Evolutionary conservation across 768 basidiomycete species (phyloP).

Genomic region (Tephrocybe rancida): DNA sequence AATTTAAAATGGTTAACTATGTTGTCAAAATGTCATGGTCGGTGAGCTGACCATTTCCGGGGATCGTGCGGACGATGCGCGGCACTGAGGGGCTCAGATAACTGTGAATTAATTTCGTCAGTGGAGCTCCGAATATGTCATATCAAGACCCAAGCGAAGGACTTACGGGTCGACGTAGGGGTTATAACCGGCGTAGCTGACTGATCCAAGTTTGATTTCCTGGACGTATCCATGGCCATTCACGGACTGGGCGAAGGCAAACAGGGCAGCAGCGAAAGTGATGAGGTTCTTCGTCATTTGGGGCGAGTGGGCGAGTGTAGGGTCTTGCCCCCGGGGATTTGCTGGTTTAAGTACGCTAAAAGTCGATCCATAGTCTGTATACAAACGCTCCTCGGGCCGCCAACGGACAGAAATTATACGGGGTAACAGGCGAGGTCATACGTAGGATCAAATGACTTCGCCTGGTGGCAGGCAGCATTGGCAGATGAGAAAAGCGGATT

Average conservation of each 20-base stretch:
- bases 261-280: constrained; percentile 12
- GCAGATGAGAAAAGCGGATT: not conserved
- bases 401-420: not conserved
- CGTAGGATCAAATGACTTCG: constrained; percentile 13
- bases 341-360: not conserved
- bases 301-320: not conserved
- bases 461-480: not conserved
- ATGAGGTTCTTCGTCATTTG: constrained; percentile 7
- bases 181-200: constrained; percentile 35
- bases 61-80: constrained; percentile 39
- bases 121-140: not conserved
- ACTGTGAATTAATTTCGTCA: constrained; percentile 7
- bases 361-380: not conserved
- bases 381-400: not conserved
- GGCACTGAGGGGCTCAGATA: constrained; percentile 33
- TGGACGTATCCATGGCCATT: constrained; percentile 40
- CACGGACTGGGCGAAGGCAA: constrained; percentile 17
- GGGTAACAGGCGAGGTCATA: constrained; percentile 1
- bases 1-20: not conserved
- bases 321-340: not conserved
- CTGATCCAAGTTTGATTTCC: constrained; percentile 34
- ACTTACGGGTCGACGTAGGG: constrained; percentile 38
- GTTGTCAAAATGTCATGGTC: not conserved
- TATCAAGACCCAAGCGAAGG: not conserved
- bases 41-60: constrained; percentile 31